Evolutionary conservation across 2,329 filamentous ascomycete genomes (phyloP), one percentile per base, ranked within the genome.

Genomic region (Aspergillus tanneri): DNA sequence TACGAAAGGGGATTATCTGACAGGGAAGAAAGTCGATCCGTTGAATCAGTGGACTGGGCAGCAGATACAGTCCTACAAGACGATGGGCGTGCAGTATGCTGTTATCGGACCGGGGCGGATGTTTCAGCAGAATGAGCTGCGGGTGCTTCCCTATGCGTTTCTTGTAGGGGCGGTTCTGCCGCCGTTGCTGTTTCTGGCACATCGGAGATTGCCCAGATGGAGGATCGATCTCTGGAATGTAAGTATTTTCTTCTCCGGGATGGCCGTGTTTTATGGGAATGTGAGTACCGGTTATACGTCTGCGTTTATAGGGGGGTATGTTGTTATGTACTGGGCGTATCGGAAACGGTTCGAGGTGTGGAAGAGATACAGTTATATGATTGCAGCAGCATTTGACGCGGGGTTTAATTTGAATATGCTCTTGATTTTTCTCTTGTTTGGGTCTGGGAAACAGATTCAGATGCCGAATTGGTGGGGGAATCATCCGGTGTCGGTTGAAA

Each of bases 391-490:
- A 1, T 80, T 83, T 55, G 81, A 84, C 61, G 80, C 81, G 0
- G 81, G 79, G 0, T 84, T 82, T 60, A 84, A 84, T 60, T 67
- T 84, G 16, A 82, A 82, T 53, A 75, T 83, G 74, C 55, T 85
- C 50, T 67, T 84, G 14, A 77, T 83, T n/a, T 84, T 84, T 61
- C 60, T 84, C 49, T 78, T 77, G 51, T 82, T 84, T 55, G 77
- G 79, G 1, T 75, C 77, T 5, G 80, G 74, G 0, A 82, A 78
- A 67, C 71, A 80, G 24, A 66, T 83, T 6, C 70, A 65, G 12
- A 84, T 84, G 81, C 80, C 80, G n/a, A 61, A 80, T 51, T 84
- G 82, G 82, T 84, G 81, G 80, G 81, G 81, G 0, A 84, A 84
- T 56, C 77, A 82, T 54, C 72, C 65, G 22, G 67, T 72, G 5